Evolutionary conservation across 768 basidiomycete genomes (phyloP).

Genomic region (Leccinum barrowsii): DNA sequence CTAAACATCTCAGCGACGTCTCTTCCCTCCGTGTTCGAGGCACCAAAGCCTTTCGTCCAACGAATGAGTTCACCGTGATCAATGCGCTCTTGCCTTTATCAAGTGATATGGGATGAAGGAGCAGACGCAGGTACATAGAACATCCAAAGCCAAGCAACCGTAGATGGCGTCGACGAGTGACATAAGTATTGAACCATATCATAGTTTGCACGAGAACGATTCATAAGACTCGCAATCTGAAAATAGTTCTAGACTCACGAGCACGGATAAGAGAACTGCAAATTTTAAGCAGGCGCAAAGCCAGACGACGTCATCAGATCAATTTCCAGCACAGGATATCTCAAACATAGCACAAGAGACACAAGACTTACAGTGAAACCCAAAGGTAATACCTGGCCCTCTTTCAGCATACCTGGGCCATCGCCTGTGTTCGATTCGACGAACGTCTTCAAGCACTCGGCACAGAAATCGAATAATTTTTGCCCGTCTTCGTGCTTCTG

Average conservation of each 20-base stretch:
- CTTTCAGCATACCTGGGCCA: slow-evolving; percentile 45
- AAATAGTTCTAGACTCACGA: slow-evolving; percentile 47
- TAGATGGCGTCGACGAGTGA: neutral
- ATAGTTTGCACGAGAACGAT: neutral
- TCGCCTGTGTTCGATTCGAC: slow-evolving; percentile 66
- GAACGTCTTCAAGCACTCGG: slow-evolving; percentile 87
- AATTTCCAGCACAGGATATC: neutral
- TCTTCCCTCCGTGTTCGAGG: slow-evolving; percentile 83
- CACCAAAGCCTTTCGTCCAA: slow-evolving; percentile 99
- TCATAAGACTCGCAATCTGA: neutral
- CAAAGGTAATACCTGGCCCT: slow-evolving; percentile 65
- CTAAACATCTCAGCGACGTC: slow-evolving; percentile 95
- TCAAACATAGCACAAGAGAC: neutral
- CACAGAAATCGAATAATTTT: slow-evolving; percentile 96
- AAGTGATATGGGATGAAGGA: neutral
- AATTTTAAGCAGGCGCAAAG: neutral
- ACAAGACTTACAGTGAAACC: slow-evolving; percentile 86
- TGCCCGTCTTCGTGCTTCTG: slow-evolving; percentile 98
- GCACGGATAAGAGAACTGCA: slow-evolving; percentile 95
- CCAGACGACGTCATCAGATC: neutral
- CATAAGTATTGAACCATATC: neutral
- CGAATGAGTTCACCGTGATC: slow-evolving; percentile 93
- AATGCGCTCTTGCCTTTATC: slow-evolving; percentile 79
- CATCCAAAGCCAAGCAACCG: neutral
- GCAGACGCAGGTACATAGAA: neutral